Conservation (phyloP, 148 eudicot genomes). For the Chenopodium quinoa region DNA sequence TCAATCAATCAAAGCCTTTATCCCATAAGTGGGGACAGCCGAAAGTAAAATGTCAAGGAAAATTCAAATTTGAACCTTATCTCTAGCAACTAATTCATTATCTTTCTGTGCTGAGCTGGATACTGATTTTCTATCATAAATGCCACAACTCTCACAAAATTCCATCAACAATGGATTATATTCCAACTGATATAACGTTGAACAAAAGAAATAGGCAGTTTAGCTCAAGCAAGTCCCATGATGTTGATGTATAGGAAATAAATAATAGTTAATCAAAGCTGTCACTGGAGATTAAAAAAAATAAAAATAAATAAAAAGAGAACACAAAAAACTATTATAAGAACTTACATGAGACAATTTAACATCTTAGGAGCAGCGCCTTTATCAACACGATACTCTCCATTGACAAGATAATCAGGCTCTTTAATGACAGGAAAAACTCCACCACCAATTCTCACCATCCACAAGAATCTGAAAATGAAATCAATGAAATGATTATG, state of each 20-base stretch:
- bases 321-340: neutral
- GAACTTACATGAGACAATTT: constrained; percentile 96
- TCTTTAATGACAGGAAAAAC: constrained; percentile 97
- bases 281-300: too few species aligned
- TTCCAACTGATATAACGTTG: neutral
- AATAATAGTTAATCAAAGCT: neutral
- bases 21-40: too few species aligned
- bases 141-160: neutral
- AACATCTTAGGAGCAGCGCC: constrained; percentile 99
- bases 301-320: neutral
- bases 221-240: neutral
- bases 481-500: neutral
- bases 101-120: neutral
- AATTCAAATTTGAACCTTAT: neutral
- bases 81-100: neutral
- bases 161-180: neutral
- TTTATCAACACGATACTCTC: constrained; percentile 97
- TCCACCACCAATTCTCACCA: constrained; percentile 99
- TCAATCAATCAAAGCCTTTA: too few species aligned
- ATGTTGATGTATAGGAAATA: neutral
- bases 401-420: constrained; percentile 97
- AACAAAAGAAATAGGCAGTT: neutral
- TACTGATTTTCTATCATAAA: neutral
- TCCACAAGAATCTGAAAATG: constrained; percentile 79
- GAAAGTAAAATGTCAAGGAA: neutral